Evolutionary conservation across 2,329 filamentous ascomycete species (phyloP), one percentile per base, ranked within the genome.

Genomic region (Onygenales sp.): DNA sequence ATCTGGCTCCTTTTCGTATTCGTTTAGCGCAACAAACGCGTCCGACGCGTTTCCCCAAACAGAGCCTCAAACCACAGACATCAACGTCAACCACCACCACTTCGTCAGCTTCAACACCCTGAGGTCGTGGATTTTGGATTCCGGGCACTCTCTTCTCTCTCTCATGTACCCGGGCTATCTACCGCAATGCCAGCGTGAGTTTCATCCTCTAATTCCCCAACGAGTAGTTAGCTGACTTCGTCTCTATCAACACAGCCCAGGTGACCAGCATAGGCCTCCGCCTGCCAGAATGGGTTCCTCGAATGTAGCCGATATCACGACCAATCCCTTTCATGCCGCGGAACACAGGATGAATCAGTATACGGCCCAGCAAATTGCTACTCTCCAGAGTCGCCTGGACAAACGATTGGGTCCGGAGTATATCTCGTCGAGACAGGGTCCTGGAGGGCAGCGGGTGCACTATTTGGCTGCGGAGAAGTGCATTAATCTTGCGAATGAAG

Each of bases 381-480:
- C 88, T 0, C 77, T 98, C 11, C 87, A 95, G 65, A 82, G 83
- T 59, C 84, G 88, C 34, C 81, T 98, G 33, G 88, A 97, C 66
- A 94, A 91, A 66, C 91, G 96, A 66, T 82, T 98, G 9, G 93
- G 93, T 0, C 93, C 93, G 0, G 94, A 98, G 72, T 98, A 94
- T 68, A 88, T 98, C 54, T 97, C 92, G 2, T 82, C 88, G 42
- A 81, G 93, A 63, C 77, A 86, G 11, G 93, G 93, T 2, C 86
- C 90, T 10, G 86, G 85, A 8, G 91, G 91, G 49, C 82, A 85
- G 58, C 92, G 87, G 66, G 87, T 98, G 14, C 89, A 95, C 67
- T 98, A 98, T 70, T 78, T 98, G 50, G 84, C 90, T n/a, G 91
- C 90, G 1, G 92, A 97, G 66, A 98, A 98, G 74, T 91, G 87